Evolutionary conservation across 1,284 basidiomycete genomes (phyloP), one percentile per base, ranked within the genome.

Genomic region (Agaricales sp.): DNA sequence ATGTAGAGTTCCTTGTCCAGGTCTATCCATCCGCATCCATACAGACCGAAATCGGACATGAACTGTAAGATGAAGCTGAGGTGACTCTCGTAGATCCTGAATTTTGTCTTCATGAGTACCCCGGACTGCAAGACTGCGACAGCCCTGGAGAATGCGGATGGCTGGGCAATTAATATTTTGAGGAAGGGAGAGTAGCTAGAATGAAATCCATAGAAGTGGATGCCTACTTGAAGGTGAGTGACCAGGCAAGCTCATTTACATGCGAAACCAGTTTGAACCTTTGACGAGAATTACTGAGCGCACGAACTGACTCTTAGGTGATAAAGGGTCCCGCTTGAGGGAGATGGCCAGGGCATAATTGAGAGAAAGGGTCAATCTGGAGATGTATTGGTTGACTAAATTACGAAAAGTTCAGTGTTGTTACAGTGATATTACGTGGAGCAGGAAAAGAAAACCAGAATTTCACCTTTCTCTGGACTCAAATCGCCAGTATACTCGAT

Each of bases 181-280:
- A 99, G 79, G 66, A 90, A 99, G 22, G 92, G 92, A 8, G 77
- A 74, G 60, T 92, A 88, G 21, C 83, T 80, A 16, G 87, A 73
- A 62, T 94, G 88, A 64, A 94, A 98, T 4, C 95, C 95, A 65
- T 98, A 99, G 64, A 98, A 97, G 56, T 89, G 87, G 19, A 90
- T 70, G n/a, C 92, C 95, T 67, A 11, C 20, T 8, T 16, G 11
- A 21, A 43, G 41, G 41, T 35, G 11, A 35, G 20, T n/a, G n/a
- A n/a, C n/a, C n/a, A n/a, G n/a, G n/a, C n/a, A n/a, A n/a, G n/a
- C 30, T 11, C 30, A 37, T 37, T 37, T 37, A 16, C 30, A 16
- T 11, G 16, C 30, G 30, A 12, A 37, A 16, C 30, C 12, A 11
- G 16, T 37, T 37, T 11, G 30, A 8, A 35, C 30, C 30, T 35